phyloP scores from a whole-genome alignment of 495 filamentous ascomycete species.

The Chaetomium fimeti region DNA sequence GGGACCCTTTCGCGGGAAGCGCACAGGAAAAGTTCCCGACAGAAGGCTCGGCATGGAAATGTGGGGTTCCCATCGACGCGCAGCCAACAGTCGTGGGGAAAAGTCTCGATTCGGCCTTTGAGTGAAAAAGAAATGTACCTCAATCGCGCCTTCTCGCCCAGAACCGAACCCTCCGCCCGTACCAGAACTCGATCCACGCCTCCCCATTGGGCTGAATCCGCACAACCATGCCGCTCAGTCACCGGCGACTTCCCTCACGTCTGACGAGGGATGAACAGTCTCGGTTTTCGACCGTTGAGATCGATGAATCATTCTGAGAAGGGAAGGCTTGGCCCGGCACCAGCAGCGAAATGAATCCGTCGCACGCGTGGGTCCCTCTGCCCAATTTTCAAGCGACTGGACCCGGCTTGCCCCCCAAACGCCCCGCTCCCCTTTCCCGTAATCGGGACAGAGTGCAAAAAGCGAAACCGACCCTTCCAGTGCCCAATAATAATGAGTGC shows the following conservation, averaged over 20 bases:
- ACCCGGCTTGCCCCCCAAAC: too few species aligned
- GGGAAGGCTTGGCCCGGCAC: not conserved
- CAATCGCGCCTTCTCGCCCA: too few species aligned
- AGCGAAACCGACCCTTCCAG: conserved; percentile 2
- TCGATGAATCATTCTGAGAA: not conserved
- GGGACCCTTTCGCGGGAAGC: not conserved
- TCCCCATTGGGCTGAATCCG: not conserved
- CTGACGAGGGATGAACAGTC: too few species aligned
- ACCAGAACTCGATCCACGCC: too few species aligned
- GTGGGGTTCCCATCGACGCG: not conserved
- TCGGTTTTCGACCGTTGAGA: not conserved
- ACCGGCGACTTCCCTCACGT: not conserved
- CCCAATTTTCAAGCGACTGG: not conserved
- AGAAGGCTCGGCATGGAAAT: not conserved
- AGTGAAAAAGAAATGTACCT: not conserved
- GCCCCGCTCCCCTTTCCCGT: not conserved
- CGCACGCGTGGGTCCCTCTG: conserved; percentile 1
- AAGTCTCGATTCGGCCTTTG: not conserved
- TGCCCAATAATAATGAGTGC: not conserved
- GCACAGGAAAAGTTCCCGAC: conserved; percentile 15
- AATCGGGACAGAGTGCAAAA: not conserved
- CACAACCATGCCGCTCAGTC: not conserved
- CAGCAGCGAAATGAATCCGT: not conserved
- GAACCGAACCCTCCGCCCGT: too few species aligned
- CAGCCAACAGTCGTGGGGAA: not conserved